Conservation (phyloP, 139 green algal genomes). For the Medakamo hakoo region DNA sequence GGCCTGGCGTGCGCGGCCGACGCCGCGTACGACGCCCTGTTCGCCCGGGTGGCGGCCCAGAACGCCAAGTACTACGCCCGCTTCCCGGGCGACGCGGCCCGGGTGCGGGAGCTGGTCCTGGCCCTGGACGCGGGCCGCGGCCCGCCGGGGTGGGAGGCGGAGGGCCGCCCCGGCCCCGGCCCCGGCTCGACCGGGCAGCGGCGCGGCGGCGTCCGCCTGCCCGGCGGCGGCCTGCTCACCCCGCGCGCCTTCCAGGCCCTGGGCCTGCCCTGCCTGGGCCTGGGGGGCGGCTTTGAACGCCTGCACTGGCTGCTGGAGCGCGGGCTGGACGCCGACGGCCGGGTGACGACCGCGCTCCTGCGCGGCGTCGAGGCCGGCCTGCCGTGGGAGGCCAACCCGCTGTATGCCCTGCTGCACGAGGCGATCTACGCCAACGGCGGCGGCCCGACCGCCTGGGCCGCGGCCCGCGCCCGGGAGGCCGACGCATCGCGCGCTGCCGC, state of each 20-base stretch:
- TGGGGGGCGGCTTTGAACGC: constrained; percentile 62
- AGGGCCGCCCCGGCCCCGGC: no score
- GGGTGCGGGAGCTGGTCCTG: constrained; percentile 46
- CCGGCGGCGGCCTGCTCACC: constrained; percentile 49
- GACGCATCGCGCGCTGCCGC: constrained; percentile 17
- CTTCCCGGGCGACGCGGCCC: constrained; percentile 31
- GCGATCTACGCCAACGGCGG: constrained; percentile 80
- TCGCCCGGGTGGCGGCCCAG: constrained; percentile 41
- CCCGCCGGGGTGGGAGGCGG: no score
- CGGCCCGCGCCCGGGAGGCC: constrained; percentile 33
- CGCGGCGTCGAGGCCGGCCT: constrained; percentile 50
- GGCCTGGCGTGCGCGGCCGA: constrained; percentile 37
- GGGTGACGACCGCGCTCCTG: neutral
- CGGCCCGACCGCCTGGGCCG: constrained; percentile 43
- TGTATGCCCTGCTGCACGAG: constrained; percentile 92
- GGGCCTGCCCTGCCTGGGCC: constrained; percentile 39
- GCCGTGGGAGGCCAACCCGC: constrained; percentile 75
- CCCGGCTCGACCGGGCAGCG: no score
- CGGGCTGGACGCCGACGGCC: constrained; percentile 41
- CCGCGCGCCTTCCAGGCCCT: constrained; percentile 61
- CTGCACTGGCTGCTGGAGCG: constrained; percentile 70
- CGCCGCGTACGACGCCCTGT: constrained; percentile 40
- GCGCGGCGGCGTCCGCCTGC: constrained; percentile 34
- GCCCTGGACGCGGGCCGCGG: constrained; percentile 39
- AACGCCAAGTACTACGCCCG: constrained; percentile 73